Percentiles rank a stretch among this genome's conserved stretches.
Evolutionary conservation across 805 yeast species (phyloP).

Genomic region (Saturnispora hagleri): DNA sequence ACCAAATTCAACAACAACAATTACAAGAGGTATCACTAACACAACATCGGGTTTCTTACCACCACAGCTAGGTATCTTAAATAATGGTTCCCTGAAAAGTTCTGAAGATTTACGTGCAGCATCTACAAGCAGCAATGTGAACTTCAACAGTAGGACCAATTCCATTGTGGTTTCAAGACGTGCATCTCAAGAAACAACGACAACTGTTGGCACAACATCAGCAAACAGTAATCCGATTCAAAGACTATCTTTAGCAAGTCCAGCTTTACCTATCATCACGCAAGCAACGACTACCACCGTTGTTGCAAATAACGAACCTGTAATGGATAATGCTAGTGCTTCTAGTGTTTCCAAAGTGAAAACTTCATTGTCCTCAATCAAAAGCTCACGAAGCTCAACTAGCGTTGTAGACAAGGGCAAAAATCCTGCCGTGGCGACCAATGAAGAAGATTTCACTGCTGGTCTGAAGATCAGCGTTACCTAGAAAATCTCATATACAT

Average conservation of each 20-base stretch:
- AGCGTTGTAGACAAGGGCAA: slow-evolving; percentile 2
- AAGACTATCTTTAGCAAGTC: slow-evolving; percentile 24
- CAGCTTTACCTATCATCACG: slow-evolving; percentile 29
- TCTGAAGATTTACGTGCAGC: slow-evolving; percentile 4
- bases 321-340: neutral
- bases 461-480: slow-evolving; percentile 12
- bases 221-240: slow-evolving; percentile 20
- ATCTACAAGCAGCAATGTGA: neutral
- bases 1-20: slow-evolving; percentile 1
- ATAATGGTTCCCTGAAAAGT: neutral
- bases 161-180: slow-evolving; percentile 9
- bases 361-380: slow-evolving; percentile 2
- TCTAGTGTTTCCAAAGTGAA: neutral
- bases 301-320: neutral
- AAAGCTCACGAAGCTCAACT: neutral
- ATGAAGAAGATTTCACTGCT: slow-evolving; percentile 6
- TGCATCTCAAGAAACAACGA: slow-evolving; percentile 12
- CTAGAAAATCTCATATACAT: slow-evolving; percentile 8
- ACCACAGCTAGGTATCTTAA: neutral
- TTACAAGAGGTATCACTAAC: neutral
- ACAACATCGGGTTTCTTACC: slow-evolving; percentile 2
- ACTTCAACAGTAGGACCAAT: neutral
- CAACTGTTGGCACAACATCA: slow-evolving; percentile 4
- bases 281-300: slow-evolving; percentile 28
- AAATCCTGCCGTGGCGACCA: neutral